A percentile compares a stretch with the other conserved stretches of the same genome.
Evolutionary conservation across 345 rosid species (phyloP).

Genomic region (Salix udensis): DNA sequence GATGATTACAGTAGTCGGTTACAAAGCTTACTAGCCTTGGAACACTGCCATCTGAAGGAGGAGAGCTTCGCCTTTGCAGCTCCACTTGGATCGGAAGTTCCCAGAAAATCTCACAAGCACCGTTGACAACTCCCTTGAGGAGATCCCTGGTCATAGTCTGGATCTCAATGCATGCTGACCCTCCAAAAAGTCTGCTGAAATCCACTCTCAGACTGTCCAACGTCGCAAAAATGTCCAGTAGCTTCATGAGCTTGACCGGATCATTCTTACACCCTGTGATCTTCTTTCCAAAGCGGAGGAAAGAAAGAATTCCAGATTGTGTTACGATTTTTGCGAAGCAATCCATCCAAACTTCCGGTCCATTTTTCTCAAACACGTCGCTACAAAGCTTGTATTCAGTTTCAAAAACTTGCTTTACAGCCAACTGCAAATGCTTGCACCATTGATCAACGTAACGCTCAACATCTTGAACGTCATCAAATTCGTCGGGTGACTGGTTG

Average conservation of each 20-base stretch:
- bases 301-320: conserved; percentile 40
- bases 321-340: conserved; percentile 58
- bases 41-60: conserved; percentile 53
- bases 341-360: conserved; percentile 25
- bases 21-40: conserved; percentile 63
- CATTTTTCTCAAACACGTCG: conserved; percentile 34
- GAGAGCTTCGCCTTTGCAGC: conserved; percentile 49
- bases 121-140: conserved; percentile 48
- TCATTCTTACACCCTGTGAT: conserved; percentile 54
- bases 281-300: conserved; percentile 54
- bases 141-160: conserved; percentile 55
- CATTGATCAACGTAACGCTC: conserved; percentile 46
- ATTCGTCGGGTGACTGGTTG: conserved; percentile 34
- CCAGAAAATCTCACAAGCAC: conserved; percentile 64
- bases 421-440: conserved; percentile 51
- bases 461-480: conserved; percentile 41
- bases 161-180: conserved; percentile 49
- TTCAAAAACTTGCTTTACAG: conserved; percentile 45
- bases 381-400: conserved; percentile 49
- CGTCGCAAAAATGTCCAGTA: conserved; percentile 53
- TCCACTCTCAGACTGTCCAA: conserved; percentile 54
- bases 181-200: conserved; percentile 62
- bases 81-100: conserved; percentile 64
- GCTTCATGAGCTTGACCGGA: conserved; percentile 62
- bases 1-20: conserved; percentile 62